These are phyloP conservation scores for Cichorium intybus DNA, from an alignment of 140 eudicot species.

Conservation along the genomic window DNA sequence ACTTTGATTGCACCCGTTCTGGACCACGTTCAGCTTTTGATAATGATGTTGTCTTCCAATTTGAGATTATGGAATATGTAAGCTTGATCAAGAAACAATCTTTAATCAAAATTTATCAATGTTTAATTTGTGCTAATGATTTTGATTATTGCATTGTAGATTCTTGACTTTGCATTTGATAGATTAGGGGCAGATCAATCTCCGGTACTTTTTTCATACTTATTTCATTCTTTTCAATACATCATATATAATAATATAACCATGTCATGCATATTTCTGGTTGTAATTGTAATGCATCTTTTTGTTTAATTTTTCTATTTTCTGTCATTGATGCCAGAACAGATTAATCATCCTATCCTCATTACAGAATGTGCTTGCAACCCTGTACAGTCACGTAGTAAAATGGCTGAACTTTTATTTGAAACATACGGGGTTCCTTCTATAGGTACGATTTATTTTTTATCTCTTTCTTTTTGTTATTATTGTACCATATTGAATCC, in stretches of 20 bases:
- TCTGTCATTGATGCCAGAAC: slow-evolving; percentile 56
- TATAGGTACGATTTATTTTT: slow-evolving; percentile 52
- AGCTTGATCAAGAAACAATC: slow-evolving; percentile 23
- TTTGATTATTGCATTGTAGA: slow-evolving; percentile 43
- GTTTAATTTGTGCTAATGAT: background rate
- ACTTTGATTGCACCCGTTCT: slow-evolving; percentile 91
- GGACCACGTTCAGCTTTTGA: slow-evolving; percentile 99
- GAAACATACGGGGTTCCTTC: slow-evolving; percentile 98
- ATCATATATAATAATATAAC: background rate
- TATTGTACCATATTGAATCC: background rate
- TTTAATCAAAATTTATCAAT: too few species aligned
- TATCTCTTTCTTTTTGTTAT: background rate
- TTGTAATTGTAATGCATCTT: too few species aligned
- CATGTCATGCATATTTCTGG: background rate
- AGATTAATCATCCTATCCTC: slow-evolving; percentile 93
- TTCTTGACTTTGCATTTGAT: slow-evolving; percentile 95
- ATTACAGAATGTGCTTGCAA: slow-evolving; percentile 99
- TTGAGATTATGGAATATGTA: slow-evolving; percentile 99
- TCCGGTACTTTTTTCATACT: slow-evolving; percentile 51
- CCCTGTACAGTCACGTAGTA: slow-evolving; percentile 90
- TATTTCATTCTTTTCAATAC: slow-evolving; percentile 2
- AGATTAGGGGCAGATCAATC: slow-evolving; percentile 85
- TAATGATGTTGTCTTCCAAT: slow-evolving; percentile 81
- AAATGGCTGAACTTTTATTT: slow-evolving; percentile 95
- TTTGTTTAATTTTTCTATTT: background rate